These are phyloP conservation scores for Ogataea wickerhamii DNA, from an alignment of 805 yeast species.

Conservation along the genomic window DNA sequence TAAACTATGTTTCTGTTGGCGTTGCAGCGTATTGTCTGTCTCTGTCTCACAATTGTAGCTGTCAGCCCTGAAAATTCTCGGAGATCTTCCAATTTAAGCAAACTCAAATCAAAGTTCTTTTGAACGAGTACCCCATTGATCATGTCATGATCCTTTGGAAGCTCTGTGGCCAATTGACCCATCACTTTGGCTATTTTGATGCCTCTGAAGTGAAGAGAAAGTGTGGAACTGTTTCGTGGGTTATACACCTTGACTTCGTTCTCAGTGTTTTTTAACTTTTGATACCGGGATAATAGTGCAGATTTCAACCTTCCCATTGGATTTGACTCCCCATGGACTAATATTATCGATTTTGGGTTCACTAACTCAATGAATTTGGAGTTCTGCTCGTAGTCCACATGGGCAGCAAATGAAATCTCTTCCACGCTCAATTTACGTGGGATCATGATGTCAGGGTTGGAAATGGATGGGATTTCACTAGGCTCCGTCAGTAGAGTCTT, in stretches of 20 bases:
- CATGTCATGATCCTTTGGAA: constrained; percentile 36
- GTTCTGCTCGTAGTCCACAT: constrained; percentile 94
- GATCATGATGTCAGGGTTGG: constrained; percentile 76
- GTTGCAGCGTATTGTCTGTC: constrained; percentile 72
- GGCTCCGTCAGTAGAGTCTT: constrained; percentile 87
- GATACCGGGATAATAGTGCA: constrained; percentile 83
- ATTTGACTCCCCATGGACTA: constrained; percentile 95
- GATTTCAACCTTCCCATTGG: constrained; percentile 98
- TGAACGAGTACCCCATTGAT: constrained; percentile 86
- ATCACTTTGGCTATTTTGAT: constrained; percentile 74
- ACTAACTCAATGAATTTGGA: constrained; percentile 86
- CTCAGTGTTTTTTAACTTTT: constrained; percentile 76
- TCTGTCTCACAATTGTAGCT: constrained; percentile 78
- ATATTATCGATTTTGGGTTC: constrained; percentile 77
- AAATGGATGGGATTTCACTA: constrained; percentile 75
- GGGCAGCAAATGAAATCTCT: constrained; percentile 98
- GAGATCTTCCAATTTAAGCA: constrained; percentile 81
- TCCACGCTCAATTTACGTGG: constrained; percentile 87
- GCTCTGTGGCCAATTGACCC: constrained; percentile 49
- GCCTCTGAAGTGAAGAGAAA: constrained; percentile 75
- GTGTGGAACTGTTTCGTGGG: constrained; percentile 85
- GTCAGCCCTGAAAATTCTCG: constrained; percentile 85
- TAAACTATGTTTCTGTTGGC: constrained; percentile 76
- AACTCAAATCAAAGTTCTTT: constrained; percentile 81
- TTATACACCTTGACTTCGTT: constrained; percentile 88